Evolutionary conservation across 495 filamentous ascomycete species (phyloP), one percentile per base, ranked within the genome.

Genomic region (Friedmanniomyces simplex): DNA sequence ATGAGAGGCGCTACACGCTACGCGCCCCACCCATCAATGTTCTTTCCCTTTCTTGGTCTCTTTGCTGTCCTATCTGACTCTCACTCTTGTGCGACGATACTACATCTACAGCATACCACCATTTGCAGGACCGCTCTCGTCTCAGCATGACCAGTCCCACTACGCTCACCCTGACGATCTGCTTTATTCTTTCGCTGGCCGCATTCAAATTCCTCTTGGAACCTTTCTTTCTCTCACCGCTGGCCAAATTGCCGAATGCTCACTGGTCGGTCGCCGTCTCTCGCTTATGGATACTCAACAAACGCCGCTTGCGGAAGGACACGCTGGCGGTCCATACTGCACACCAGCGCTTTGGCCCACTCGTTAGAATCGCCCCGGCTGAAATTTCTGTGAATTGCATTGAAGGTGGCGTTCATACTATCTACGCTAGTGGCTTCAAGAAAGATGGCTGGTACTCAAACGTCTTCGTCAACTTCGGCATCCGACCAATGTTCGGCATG

Each of bases 391-490:
- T 89, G 20, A 80, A 82, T 63, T 83, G 76, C 59, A 66, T 84
- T 2, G 79, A 85, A 34, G 76, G 79, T 22, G n/a, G n/a, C n/a
- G 76, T 89, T 60, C 80, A 82, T 57, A 77, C 80, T 12, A 76
- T 91, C 4, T 89, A 89, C 68, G 76, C 78, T 7, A 85, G 85
- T 20, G 84, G 83, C 0, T 89, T 86, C 63, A 84, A 87, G 65
- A 91, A 91, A 62, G 77, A 81, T 64, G 72, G 75, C 24, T 90
- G 84, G 84, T 91, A 89, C 72, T 77, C 79, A 13, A 72, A 79
- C 32, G 18, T 57, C 16, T 85, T 84, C 66, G 65, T 73, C 52
- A 84, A 82, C 57, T 83, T 80, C 69, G 79, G 78, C 10, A 25
- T 55, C 50, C 43, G 34, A 26, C 46, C 48, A 4, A 68, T 72